Conservation (phyloP, 2,329 filamentous ascomycete genomes). For the Aureobasidium pullulans region DNA sequence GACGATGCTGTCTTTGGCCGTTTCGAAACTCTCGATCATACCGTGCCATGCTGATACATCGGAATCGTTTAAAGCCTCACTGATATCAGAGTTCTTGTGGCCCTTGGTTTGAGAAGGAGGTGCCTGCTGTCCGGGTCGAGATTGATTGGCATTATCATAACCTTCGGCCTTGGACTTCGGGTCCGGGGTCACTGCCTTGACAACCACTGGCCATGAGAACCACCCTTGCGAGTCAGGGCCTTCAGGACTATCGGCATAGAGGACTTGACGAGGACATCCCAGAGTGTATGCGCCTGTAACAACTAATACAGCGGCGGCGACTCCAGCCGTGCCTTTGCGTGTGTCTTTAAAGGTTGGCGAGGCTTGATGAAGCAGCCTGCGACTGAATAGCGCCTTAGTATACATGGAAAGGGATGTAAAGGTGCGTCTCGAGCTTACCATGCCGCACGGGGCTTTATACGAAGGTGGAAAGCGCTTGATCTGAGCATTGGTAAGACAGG, state of each 20-base stretch:
- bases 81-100: constrained; percentile 16
- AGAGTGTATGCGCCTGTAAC: not conserved
- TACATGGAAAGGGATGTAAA: no score
- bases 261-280: not conserved
- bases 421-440: not conserved
- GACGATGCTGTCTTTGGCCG: constrained; percentile 23
- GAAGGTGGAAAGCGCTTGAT: not conserved
- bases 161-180: not conserved
- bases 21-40: constrained; percentile 21
- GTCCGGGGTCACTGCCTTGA: not conserved
- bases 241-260: constrained; percentile 5
- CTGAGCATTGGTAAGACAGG: constrained; percentile 7
- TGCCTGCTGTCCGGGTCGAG: constrained; percentile 16
- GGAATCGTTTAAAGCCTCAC: constrained; percentile 16
- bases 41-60: constrained; percentile 22
- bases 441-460: not conserved
- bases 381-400: not conserved
- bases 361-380: not conserved
- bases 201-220: constrained; percentile 6
- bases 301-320: not conserved
- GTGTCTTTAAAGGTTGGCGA: not conserved
- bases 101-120: constrained; percentile 22
- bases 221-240: not conserved
- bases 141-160: not conserved
- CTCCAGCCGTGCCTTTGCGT: not conserved